These are phyloP conservation scores for Sanguinoderma infundibulare DNA, from an alignment of 1,284 basidiomycete genomes.

Conservation along the genomic window DNA sequence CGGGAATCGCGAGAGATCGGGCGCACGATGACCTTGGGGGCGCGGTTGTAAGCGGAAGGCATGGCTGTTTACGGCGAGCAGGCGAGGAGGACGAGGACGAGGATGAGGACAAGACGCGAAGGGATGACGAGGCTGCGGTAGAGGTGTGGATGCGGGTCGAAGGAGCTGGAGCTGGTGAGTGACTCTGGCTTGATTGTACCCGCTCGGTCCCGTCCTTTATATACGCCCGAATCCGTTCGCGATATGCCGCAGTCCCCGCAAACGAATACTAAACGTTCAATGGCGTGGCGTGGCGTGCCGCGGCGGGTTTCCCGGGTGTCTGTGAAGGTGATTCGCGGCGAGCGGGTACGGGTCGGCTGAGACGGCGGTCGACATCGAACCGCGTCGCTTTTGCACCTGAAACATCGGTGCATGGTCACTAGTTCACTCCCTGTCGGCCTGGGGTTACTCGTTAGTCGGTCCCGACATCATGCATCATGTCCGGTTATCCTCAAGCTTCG, in stretches of 20 bases:
- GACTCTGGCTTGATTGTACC: not conserved
- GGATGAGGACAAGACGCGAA: not conserved
- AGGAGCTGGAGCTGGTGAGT: not conserved
- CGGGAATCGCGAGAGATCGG: constrained; percentile 7
- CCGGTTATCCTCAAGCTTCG: not conserved
- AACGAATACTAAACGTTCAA: too few relatives aligned
- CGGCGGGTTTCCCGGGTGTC: too few relatives aligned
- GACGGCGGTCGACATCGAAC: not conserved
- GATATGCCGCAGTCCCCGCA: too few relatives aligned
- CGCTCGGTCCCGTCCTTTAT: not conserved
- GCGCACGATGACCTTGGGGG: constrained; percentile 10
- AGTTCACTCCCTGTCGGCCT: not conserved
- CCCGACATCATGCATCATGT: too few relatives aligned
- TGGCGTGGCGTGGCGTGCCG: not conserved
- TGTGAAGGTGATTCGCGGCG: not conserved
- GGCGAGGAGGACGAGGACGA: not conserved
- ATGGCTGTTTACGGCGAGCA: not conserved
- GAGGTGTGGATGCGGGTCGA: too few relatives aligned
- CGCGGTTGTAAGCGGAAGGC: constrained; percentile 9
- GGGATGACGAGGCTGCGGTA: too few relatives aligned
- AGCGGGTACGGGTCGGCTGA: not conserved
- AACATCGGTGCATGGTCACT: not conserved
- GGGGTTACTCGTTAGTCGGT: too few relatives aligned
- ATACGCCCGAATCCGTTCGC: not conserved
- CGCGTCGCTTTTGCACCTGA: not conserved